Conservation (phyloP, 352 stramenopile species). For the Hyaloperonospora brassicae region DNA sequence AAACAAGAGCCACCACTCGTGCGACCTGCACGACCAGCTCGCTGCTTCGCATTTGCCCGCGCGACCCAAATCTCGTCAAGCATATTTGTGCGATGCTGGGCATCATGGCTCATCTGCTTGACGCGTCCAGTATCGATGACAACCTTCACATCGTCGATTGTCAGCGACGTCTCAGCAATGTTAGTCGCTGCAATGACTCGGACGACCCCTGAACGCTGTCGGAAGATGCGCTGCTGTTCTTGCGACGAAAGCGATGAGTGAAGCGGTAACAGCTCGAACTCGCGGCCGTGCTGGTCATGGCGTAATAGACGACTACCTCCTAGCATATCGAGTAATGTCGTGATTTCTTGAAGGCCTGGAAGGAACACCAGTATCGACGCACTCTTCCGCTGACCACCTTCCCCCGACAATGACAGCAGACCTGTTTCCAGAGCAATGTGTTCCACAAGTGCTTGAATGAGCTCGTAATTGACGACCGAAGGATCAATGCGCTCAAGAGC, state of each 20-base stretch:
- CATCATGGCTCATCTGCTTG: slow-evolving; percentile 84
- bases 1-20: slow-evolving; percentile 87
- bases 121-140: slow-evolving; percentile 96
- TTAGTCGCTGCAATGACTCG: slow-evolving; percentile 97
- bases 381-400: slow-evolving; percentile 17
- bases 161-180: slow-evolving; percentile 94
- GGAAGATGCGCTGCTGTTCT: slow-evolving; percentile 92
- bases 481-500: slow-evolving; percentile 83
- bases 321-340: slow-evolving; percentile 67
- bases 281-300: slow-evolving; percentile 24
- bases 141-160: slow-evolving; percentile 90
- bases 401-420: slow-evolving; percentile 21
- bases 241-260: slow-evolving; percentile 90
- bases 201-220: slow-evolving; percentile 40
- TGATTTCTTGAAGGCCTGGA: slow-evolving; percentile 92
- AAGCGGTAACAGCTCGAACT: slow-evolving; percentile 82
- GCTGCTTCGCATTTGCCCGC: slow-evolving; percentile 87
- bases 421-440: slow-evolving; percentile 60
- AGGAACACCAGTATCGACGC: slow-evolving; percentile 94
- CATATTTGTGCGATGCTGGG: slow-evolving; percentile 83
- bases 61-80: slow-evolving; percentile 86
- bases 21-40: slow-evolving; percentile 87
- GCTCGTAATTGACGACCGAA: slow-evolving; percentile 91
- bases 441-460: slow-evolving; percentile 86
- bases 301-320: slow-evolving; percentile 44